Base-by-base conservation (phyloP, 2,329 filamentous ascomycete species). In the Phialocephala sp. region DNA sequence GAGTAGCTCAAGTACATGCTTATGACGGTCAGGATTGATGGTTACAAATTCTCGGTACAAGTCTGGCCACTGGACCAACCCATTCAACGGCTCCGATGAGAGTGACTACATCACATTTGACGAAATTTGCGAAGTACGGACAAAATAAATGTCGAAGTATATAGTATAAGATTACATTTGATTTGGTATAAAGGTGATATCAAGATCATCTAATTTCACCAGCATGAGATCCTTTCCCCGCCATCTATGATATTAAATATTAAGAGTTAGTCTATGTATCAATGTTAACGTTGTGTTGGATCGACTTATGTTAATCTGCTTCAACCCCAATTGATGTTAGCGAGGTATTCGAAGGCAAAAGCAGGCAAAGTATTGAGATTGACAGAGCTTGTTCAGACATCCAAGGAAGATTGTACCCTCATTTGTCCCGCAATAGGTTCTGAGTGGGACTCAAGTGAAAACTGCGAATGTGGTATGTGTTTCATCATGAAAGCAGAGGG, bases 401-500 rank as follows among this genome's bases (percentile, higher is more conserved):
- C 89, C 88, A 91, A 91, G 87, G 88, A 91, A 90, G 88, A 78
- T 74, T 75, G 24, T 72, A 74, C 88, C 84, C 84, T 91, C 89
- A 91, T 89, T 76, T 89, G 82, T 84, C 85, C 84, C 85, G 72
- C 80, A 79, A 81, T 82, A 84, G 87, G 87, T 87, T 88, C 89
- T 87, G 78, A 76, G 59, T 76, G 80, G 84, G 84, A 85, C 88
- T 91, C 88, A 83, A 91, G 90, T 91, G 90, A 88, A 93, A 93
- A 93, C 90, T 93, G 90, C 90, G 90, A 93, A 92, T 91, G 83
- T 86, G 82, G 84, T 86, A 88, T 83, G 85, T 85, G 79, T 89
- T 91, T 91, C 88, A 91, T 91, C 89, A 91, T 88, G 75, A 74
- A 73, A 75, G 77, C 72, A 64, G 8, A 57, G 41, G 36, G 35